These are phyloP conservation scores for Plasmodium inui DNA, from an alignment of 169 alveolate species.

Conservation along the genomic window DNA sequence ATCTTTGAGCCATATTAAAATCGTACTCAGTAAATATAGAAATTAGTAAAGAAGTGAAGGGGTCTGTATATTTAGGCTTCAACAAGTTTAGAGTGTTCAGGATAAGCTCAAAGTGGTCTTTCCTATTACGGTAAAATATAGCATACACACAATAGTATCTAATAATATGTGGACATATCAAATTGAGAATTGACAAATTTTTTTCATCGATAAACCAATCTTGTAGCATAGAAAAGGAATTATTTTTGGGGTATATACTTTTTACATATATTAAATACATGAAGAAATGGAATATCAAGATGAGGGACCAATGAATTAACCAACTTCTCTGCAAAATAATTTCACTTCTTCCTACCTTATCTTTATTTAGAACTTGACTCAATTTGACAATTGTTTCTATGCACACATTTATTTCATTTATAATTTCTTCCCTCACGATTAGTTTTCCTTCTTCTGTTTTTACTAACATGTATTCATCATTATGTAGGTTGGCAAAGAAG, in stretches of 20 bases:
- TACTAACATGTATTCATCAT: conserved; percentile 47
- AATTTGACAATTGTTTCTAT: conserved; percentile 77
- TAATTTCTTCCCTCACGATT: conserved; percentile 77
- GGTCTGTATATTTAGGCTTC: conserved; percentile 87
- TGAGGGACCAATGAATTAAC: conserved; percentile 86
- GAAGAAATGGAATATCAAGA: conserved; percentile 84
- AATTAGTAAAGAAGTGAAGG: conserved; percentile 90
- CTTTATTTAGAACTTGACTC: conserved; percentile 78
- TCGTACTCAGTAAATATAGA: conserved; percentile 90
- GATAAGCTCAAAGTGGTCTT: conserved; percentile 86
- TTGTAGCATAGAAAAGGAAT: conserved; percentile 84
- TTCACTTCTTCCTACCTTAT: conserved; percentile 78
- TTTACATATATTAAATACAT: conserved; percentile 80
- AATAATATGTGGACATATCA: conserved; percentile 85
- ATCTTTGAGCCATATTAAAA: conserved; percentile 91
- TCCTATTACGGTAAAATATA: conserved; percentile 83
- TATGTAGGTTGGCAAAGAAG: conserved; percentile 73
- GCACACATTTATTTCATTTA: conserved; percentile 81
- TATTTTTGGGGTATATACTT: conserved; percentile 79
- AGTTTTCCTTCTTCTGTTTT: conserved; percentile 77
- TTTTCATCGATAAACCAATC: conserved; percentile 87
- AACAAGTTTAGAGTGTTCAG: conserved; percentile 81
- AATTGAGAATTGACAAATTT: conserved; percentile 81
- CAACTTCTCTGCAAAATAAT: conserved; percentile 84
- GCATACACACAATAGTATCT: conserved; percentile 88